A percentile compares a stretch with the other conserved stretches of the same genome.
These are phyloP conservation scores for Sarocladium kiliense DNA, from an alignment of 2,329 filamentous ascomycete species.

Conservation along the genomic window DNA sequence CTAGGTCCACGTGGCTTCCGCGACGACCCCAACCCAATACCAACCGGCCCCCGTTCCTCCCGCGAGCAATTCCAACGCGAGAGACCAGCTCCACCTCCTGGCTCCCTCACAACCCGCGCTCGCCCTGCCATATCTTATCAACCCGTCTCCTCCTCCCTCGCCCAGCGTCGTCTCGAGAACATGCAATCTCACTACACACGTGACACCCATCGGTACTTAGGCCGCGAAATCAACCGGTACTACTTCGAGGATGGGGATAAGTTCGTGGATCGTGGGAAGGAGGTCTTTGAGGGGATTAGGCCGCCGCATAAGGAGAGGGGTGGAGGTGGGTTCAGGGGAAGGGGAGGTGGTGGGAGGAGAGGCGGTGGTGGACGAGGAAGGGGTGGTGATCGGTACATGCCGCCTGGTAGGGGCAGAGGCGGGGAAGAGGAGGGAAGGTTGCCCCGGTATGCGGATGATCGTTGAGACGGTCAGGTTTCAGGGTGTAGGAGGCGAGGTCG, in stretches of 20 bases:
- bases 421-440: conserved; percentile 15
- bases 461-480: no score
- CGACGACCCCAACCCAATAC: conserved; percentile 15
- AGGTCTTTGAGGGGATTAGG: conserved; percentile 61
- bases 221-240: conserved; percentile 58
- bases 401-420: conserved; percentile 10
- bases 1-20: conserved; percentile 28
- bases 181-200: conserved; percentile 43
- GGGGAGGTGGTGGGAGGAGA: conserved; percentile 18
- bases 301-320: conserved; percentile 48
- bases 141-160: conserved; percentile 61
- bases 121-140: conserved; percentile 39
- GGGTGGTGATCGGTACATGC: conserved; percentile 27
- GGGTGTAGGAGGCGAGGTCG: no score
- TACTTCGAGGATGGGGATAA: conserved; percentile 63
- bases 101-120: conserved; percentile 29
- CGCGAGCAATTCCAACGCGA: conserved; percentile 20
- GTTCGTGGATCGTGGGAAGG: conserved; percentile 68
- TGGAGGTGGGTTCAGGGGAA: conserved; percentile 21
- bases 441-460: conserved; percentile 15
- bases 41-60: conserved; percentile 33
- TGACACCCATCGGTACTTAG: conserved; percentile 34
- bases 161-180: conserved; percentile 56
- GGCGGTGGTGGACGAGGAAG: conserved; percentile 18
- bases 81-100: not conserved